These are phyloP conservation scores for Theobroma grandiflorum DNA, from an alignment of 441 rosid species.

Conservation along the genomic window DNA sequence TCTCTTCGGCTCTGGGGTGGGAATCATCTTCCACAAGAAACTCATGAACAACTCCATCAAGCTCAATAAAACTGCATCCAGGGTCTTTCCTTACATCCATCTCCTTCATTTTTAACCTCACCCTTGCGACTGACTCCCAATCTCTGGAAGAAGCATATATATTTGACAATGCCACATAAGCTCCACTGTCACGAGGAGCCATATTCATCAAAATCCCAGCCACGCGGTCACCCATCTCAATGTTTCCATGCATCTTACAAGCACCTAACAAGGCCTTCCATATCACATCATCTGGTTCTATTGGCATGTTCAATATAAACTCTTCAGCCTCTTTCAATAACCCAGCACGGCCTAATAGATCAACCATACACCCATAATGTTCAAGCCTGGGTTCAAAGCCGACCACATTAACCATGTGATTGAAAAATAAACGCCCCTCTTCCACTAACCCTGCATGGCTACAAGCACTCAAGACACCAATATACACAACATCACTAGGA, in stretches of 20 bases:
- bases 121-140: constrained; percentile 34
- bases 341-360: constrained; percentile 40
- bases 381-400: constrained; percentile 39
- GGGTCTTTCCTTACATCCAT: constrained; percentile 34
- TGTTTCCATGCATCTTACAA: constrained; percentile 36
- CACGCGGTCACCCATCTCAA: constrained; percentile 31
- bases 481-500: constrained; percentile 39
- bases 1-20: constrained; percentile 11
- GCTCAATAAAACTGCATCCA: constrained; percentile 40
- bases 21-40: constrained; percentile 35
- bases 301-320: constrained; percentile 38
- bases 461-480: constrained; percentile 40
- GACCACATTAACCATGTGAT: constrained; percentile 28
- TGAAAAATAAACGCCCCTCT: constrained; percentile 36
- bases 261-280: constrained; percentile 40
- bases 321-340: constrained; percentile 33
- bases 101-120: constrained; percentile 35
- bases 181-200: constrained; percentile 36
- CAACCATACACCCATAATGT: constrained; percentile 39
- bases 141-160: constrained; percentile 29
- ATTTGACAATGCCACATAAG: constrained; percentile 34
- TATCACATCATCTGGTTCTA: constrained; percentile 39
- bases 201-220: constrained; percentile 39
- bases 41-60: constrained; percentile 35
- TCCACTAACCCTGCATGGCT: constrained; percentile 42